Conservation (phyloP, 164 flowering plant genomes). For the Cinnamomum micranthum region DNA sequence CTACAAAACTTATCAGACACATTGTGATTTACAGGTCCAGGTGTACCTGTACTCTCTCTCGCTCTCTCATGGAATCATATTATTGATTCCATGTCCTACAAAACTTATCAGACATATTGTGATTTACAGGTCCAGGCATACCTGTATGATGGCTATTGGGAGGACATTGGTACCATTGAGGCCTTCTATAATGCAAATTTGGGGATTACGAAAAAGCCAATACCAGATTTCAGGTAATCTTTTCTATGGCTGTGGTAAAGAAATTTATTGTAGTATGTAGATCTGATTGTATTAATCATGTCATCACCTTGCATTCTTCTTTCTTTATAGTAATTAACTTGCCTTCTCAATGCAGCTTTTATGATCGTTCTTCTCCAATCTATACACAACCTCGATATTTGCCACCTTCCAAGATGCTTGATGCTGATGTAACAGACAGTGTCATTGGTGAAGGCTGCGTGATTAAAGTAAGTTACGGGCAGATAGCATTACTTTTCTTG, state of each 20-base stretch:
- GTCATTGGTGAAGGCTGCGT: conserved; percentile 96
- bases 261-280: neutral
- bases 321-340: neutral
- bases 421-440: conserved; percentile 91
- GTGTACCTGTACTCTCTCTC: conserved; percentile 86
- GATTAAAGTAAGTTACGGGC: conserved; percentile 52
- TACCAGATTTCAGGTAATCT: conserved; percentile 82
- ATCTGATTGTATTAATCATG: neutral
- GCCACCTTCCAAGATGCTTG: conserved; percentile 88
- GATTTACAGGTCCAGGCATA: conserved; percentile 79
- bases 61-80: neutral
- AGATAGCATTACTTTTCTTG: neutral
- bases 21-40: conserved; percentile 53
- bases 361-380: conserved; percentile 93
- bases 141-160: conserved; percentile 97
- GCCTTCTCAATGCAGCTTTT: conserved; percentile 54
- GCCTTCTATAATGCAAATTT: conserved; percentile 94
- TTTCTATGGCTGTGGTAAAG: neutral
- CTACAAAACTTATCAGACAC: neutral
- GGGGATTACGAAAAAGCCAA: conserved; percentile 89
- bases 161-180: conserved; percentile 94
- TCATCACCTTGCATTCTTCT: neutral
- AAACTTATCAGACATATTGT: neutral
- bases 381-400: conserved; percentile 94
- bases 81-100: neutral